These are phyloP conservation scores for Candida boleticola DNA, from an alignment of 805 yeast species.

Conservation along the genomic window DNA sequence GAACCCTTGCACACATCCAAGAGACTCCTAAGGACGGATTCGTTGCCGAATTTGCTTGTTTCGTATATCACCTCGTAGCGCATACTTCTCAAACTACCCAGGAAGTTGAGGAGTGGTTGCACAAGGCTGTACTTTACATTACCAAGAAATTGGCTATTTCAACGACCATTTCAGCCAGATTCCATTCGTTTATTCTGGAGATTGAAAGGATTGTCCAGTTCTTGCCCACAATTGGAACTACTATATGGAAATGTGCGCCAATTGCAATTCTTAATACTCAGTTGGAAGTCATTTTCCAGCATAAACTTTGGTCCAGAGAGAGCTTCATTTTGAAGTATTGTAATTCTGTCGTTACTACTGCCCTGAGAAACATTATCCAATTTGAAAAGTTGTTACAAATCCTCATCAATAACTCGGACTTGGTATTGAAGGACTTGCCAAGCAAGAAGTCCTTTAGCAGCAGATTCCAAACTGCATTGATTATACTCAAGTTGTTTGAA, in stretches of 20 bases:
- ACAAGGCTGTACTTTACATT: slow-evolving; percentile 55
- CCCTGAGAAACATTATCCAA: slow-evolving; percentile 33
- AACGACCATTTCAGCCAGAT: slow-evolving; percentile 19
- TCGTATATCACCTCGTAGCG: slow-evolving; percentile 12
- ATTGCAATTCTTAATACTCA: slow-evolving; percentile 55
- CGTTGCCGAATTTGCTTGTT: slow-evolving; percentile 1
- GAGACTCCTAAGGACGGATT: neutral
- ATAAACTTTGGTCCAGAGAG: slow-evolving; percentile 44
- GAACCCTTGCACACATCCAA: neutral
- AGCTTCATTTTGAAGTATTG: slow-evolving; percentile 46
- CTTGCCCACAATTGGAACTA: slow-evolving; percentile 7
- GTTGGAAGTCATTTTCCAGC: slow-evolving; percentile 55
- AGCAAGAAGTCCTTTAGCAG: slow-evolving; percentile 10
- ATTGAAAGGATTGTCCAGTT: slow-evolving; percentile 16
- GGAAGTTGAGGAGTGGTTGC: slow-evolving; percentile 47
- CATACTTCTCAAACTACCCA: slow-evolving; percentile 12
- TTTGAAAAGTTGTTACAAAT: slow-evolving; percentile 60
- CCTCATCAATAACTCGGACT: slow-evolving; percentile 51
- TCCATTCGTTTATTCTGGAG: slow-evolving; percentile 28
- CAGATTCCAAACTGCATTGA: slow-evolving; percentile 44
- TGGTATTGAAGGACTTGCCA: slow-evolving; percentile 28
- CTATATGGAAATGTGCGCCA: slow-evolving; percentile 28
- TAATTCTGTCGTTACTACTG: slow-evolving; percentile 35
- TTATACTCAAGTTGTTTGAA: slow-evolving; percentile 49
- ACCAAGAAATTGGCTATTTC: slow-evolving; percentile 65